Conservation (phyloP, 805 yeast species). For the Yamadazyma insecticola region DNA sequence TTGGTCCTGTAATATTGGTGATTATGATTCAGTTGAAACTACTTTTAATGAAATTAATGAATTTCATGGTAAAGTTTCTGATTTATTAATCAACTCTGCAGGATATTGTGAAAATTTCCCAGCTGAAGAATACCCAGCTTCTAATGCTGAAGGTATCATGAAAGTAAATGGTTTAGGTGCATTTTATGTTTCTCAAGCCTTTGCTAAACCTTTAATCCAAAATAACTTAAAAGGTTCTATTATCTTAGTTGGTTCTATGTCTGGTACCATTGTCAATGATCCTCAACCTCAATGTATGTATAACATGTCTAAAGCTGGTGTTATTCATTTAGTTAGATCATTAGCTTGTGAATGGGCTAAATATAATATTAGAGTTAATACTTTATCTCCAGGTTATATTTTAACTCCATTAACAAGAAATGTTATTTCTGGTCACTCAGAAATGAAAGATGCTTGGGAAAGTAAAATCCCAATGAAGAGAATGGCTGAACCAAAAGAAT, state of each 20-base stretch:
- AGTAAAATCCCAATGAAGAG: conserved; percentile 69
- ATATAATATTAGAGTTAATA: conserved; percentile 69
- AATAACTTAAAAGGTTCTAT: conserved; percentile 55
- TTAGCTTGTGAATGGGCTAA: conserved; percentile 82
- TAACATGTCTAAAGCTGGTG: conserved; percentile 86
- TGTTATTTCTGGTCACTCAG: conserved; percentile 57
- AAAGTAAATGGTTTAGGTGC: conserved; percentile 74
- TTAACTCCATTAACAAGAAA: conserved; percentile 74
- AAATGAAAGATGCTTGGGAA: conserved; percentile 69
- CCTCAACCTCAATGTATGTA: conserved; percentile 79
- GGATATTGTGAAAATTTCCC: conserved; percentile 80
- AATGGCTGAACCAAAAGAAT: conserved; percentile 83
- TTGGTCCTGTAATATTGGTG: conserved; percentile 73
- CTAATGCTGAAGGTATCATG: conserved; percentile 61
- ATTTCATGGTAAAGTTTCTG: conserved; percentile 58
- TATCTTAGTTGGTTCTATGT: conserved; percentile 74
- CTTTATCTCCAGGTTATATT: conserved; percentile 77
- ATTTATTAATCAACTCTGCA: conserved; percentile 71
- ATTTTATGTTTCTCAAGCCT: conserved; percentile 66
- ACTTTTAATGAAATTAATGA: conserved; percentile 50
- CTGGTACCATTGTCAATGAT: conserved; percentile 70
- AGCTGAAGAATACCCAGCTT: conserved; percentile 72
- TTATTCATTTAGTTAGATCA: conserved; percentile 70
- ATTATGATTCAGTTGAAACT: conserved; percentile 53
- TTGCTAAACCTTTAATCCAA: conserved; percentile 63